Percentiles rank a stretch among this genome's conserved stretches.
These are phyloP conservation scores for Draba incana DNA, from an alignment of 345 rosid species.

Conservation along the genomic window DNA sequence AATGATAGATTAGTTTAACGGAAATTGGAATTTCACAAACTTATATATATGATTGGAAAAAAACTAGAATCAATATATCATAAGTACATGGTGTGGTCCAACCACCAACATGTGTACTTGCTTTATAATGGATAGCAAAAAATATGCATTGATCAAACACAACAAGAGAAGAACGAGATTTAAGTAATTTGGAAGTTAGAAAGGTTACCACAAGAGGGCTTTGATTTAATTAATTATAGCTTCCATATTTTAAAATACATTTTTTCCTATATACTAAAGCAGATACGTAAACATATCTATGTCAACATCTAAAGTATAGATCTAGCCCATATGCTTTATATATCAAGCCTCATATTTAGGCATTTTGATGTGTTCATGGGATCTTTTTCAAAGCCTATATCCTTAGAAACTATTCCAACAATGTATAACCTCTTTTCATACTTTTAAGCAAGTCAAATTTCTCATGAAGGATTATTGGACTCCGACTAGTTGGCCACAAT, in stretches of 20 bases:
- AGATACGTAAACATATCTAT: too few species aligned
- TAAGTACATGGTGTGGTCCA: too few species aligned
- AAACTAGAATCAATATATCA: not conserved
- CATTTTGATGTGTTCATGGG: conserved; percentile 3
- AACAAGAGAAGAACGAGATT: not conserved
- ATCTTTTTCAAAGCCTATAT: not conserved
- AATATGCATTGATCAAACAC: conserved; percentile 3
- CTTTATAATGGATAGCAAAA: conserved; percentile 8
- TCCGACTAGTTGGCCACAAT: conserved; percentile 21
- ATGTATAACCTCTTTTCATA: not conserved
- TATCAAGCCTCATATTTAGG: not conserved
- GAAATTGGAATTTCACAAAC: not conserved
- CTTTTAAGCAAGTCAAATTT: conserved; percentile 10
- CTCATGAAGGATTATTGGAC: conserved; percentile 10
- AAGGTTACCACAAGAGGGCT: not conserved
- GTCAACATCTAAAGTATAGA: too few species aligned
- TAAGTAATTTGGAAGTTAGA: conserved; percentile 1
- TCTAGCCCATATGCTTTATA: too few species aligned
- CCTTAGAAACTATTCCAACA: not conserved
- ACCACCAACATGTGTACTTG: conserved; percentile 17
- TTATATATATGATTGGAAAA: not conserved
- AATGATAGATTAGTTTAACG: not conserved
- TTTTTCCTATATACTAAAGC: too few species aligned
- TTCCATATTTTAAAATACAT: too few species aligned
- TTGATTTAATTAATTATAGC: conserved; percentile 12